Base-by-base conservation (phyloP, 1,284 basidiomycete species). In the Exobasidium rhododendri region DNA sequence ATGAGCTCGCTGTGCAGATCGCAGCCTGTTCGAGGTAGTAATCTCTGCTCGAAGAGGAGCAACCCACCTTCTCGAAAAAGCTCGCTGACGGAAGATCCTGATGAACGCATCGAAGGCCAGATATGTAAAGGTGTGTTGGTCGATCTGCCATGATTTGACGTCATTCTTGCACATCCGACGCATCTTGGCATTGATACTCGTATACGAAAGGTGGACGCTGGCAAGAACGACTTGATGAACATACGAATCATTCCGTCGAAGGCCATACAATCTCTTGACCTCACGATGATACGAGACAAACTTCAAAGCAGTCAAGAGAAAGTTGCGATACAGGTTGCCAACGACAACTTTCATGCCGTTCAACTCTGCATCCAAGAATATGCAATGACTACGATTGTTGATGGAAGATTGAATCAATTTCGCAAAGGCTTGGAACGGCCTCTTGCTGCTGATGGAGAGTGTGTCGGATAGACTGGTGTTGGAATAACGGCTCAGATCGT, bases 221-320 rank as follows among this genome's bases (percentile, higher is more conserved):
- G 35, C 35, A 40, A 10, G 17, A 17, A 40, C 17, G 17, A 10
- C 17, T 40, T 17, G 35, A 10, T 40, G 35, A 17, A 40, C 17
- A 40, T 7, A 10, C 10, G 10, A 10, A 40, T 7, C 17, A 40
- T 17, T 40, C 10, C 7, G 17, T 40, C 17, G 35, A 40, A 40
- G 7, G 17, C 17, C 35, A 40, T 10, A 40, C 35, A 40, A 10
- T 40, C 35, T 50, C 26, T 26, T 50, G 2, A 50, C 13, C 47
- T 50, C 74, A 86, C 87, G 50, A 71, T 75, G 53, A 79, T 96
- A 97, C 56, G 86, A 85, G 56, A 90, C 86, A 83, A 93, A 89
- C 82, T 93, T 97, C 83, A 94, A 88, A 0, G 91, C 91, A 0
- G 87, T 85, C 26, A 94, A 80, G n/a, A 91, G 81, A 73, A 94